Evolutionary conservation across 805 yeast species (phyloP).

Genomic region (Saccharomycopsis sp.): DNA sequence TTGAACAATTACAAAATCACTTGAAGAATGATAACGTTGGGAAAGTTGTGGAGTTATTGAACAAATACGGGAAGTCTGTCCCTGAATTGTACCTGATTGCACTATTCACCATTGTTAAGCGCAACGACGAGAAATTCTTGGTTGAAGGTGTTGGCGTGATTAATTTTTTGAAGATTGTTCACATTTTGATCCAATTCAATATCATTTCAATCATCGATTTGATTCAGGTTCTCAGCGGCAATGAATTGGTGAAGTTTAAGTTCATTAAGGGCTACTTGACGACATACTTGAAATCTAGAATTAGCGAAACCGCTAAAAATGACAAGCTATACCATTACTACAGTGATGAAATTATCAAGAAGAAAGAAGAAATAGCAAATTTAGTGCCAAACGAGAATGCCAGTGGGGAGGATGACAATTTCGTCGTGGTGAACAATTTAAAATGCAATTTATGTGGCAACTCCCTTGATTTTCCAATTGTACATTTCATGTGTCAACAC

Average conservation of each 20-base stretch:
- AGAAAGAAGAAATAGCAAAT: conserved; percentile 45
- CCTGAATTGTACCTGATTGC: conserved; percentile 63
- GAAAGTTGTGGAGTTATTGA: conserved; percentile 50
- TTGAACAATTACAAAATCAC: conserved; percentile 60
- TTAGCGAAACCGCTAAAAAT: conserved; percentile 62
- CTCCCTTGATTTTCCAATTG: conserved; percentile 66
- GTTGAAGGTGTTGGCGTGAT: conserved; percentile 44
- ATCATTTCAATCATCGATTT: conserved; percentile 71
- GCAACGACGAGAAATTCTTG: conserved; percentile 29
- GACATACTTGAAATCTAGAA: conserved; percentile 51
- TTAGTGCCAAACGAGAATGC: conserved; percentile 26
- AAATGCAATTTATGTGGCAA: conserved; percentile 60
- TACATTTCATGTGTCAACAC: conserved; percentile 82
- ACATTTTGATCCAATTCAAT: conserved; percentile 43
- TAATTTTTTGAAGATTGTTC: conserved; percentile 43
- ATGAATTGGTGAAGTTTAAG: conserved; percentile 42
- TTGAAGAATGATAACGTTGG: conserved; percentile 51
- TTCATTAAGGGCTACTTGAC: conserved; percentile 62
- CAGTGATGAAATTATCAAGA: conserved; percentile 53
- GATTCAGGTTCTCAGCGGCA: conserved; percentile 56
- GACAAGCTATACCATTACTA: conserved; percentile 60
- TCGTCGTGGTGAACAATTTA: conserved; percentile 41
- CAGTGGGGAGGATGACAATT: conserved; percentile 6
- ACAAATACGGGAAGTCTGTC: conserved; percentile 52
- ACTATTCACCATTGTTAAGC: conserved; percentile 36